A percentile compares a stretch with the other conserved stretches of the same genome.
These are phyloP conservation scores for Hortiboletus campestris DNA, from an alignment of 768 basidiomycete genomes.

Conservation along the genomic window DNA sequence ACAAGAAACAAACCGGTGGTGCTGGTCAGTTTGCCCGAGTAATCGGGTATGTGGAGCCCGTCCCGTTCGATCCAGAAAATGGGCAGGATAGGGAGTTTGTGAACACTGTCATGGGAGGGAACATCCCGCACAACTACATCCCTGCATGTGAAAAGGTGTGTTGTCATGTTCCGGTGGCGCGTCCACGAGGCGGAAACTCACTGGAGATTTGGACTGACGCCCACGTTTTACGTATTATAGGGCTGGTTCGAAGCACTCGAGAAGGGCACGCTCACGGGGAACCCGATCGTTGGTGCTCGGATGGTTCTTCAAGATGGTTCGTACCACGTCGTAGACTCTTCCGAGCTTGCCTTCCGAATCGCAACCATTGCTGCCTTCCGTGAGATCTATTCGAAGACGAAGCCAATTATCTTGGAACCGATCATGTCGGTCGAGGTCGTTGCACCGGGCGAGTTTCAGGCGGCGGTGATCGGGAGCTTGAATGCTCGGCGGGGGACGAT, in stretches of 20 bases:
- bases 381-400: conserved; percentile 77
- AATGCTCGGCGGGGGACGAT: conserved; percentile 93
- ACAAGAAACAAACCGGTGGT: conserved; percentile 98
- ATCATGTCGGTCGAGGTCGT: conserved; percentile 98
- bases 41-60: conserved; percentile 86
- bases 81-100: conserved; percentile 86
- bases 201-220: neutral
- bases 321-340: conserved; percentile 93
- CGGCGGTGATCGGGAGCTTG: conserved; percentile 89
- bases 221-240: conserved; percentile 36
- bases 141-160: conserved; percentile 91
- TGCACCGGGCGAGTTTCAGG: conserved; percentile 95
- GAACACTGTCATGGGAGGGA: conserved; percentile 87
- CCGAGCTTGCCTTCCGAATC: conserved; percentile 91
- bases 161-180: neutral
- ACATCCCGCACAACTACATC: conserved; percentile 87
- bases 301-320: conserved; percentile 90
- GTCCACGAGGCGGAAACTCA: neutral
- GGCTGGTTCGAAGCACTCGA: conserved; percentile 94
- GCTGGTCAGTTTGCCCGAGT: conserved; percentile 96
- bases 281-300: conserved; percentile 80
- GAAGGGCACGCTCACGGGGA: conserved; percentile 87
- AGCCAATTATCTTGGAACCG: conserved; percentile 89
- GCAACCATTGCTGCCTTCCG: conserved; percentile 91
- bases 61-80: conserved; percentile 68